Evolutionary conservation across 352 stramenopile genomes (phyloP).

Genomic region (Phytophthora vignae): DNA sequence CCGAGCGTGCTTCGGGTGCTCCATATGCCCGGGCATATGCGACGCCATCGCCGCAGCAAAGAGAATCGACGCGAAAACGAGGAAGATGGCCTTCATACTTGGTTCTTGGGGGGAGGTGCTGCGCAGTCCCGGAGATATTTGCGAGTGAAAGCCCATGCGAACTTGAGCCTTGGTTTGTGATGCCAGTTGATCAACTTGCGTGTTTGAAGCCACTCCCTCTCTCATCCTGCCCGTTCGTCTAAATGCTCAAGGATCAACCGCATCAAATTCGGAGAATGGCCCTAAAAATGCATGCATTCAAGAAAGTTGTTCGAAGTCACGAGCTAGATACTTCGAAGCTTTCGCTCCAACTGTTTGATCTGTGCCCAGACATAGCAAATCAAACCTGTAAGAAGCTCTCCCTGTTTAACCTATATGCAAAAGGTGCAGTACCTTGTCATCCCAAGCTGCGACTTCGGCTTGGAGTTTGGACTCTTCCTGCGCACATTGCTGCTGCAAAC

Average conservation of each 20-base stretch:
- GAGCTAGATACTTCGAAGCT: conserved; percentile 28
- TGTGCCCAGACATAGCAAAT: conserved; percentile 1
- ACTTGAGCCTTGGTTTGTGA: background rate
- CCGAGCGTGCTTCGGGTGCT: conserved; percentile 5
- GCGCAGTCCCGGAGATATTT: conserved; percentile 10
- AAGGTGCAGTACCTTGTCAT: conserved; percentile 40
- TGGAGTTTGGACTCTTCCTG: conserved; percentile 38
- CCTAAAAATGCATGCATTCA: background rate
- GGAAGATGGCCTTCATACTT: conserved; percentile 32
- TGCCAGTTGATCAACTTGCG: conserved; percentile 19
- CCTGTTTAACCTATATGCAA: background rate
- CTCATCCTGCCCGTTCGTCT: conserved; percentile 6
- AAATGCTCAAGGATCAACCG: conserved; percentile 1
- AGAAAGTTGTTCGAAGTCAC: background rate
- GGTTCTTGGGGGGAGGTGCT: conserved; percentile 1
- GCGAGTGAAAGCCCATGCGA: conserved; percentile 15
- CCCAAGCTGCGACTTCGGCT: conserved; percentile 33
- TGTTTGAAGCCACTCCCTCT: conserved; percentile 20
- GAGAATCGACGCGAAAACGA: conserved; percentile 18
- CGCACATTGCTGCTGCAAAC: conserved; percentile 35
- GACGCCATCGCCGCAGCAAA: conserved; percentile 19
- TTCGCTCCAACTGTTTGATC: conserved; percentile 35
- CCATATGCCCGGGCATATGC: conserved; percentile 10
- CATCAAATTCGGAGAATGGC: conserved; percentile 20
- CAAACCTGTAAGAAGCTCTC: background rate